Conservation (phyloP, 495 filamentous ascomycete species). For the Filosporella fistucella region DNA sequence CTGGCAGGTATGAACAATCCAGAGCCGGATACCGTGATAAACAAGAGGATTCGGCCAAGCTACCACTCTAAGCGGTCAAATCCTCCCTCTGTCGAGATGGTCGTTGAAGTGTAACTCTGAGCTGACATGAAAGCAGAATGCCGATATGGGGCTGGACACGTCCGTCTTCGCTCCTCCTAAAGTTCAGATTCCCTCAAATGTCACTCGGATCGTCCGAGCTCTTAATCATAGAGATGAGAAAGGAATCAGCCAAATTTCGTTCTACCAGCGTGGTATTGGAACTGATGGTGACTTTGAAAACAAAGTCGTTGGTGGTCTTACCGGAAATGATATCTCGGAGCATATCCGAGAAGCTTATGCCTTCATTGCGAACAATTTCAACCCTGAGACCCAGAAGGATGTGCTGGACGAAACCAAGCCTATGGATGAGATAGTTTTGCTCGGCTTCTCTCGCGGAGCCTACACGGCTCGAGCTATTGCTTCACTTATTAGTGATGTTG, state of each 20-base stretch:
- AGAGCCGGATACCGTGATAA: too few species aligned
- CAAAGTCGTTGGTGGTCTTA: constrained; percentile 37
- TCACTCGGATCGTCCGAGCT: constrained; percentile 43
- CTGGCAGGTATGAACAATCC: neutral
- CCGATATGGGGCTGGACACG: constrained; percentile 8
- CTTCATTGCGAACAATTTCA: constrained; percentile 63
- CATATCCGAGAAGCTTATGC: constrained; percentile 64
- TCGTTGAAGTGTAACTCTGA: too few species aligned
- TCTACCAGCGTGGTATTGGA: constrained; percentile 48
- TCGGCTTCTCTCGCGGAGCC: constrained; percentile 72
- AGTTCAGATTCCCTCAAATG: constrained; percentile 41
- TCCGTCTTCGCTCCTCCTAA: constrained; percentile 7
- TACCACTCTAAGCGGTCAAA: too few species aligned
- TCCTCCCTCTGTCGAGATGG: too few species aligned
- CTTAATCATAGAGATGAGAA: constrained; percentile 28
- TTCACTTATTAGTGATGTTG: constrained; percentile 56
- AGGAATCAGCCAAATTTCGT: constrained; percentile 37
- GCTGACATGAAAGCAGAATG: constrained; percentile 16
- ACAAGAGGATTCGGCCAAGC: too few species aligned
- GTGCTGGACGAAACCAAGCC: constrained; percentile 28
- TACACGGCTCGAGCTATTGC: constrained; percentile 65
- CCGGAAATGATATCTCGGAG: constrained; percentile 42
- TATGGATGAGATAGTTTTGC: constrained; percentile 64
- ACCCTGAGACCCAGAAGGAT: constrained; percentile 12
- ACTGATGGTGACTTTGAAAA: constrained; percentile 38